Conservation (phyloP, 192 early-diverging fungal genomes). For the Coemansia sp. region DNA sequence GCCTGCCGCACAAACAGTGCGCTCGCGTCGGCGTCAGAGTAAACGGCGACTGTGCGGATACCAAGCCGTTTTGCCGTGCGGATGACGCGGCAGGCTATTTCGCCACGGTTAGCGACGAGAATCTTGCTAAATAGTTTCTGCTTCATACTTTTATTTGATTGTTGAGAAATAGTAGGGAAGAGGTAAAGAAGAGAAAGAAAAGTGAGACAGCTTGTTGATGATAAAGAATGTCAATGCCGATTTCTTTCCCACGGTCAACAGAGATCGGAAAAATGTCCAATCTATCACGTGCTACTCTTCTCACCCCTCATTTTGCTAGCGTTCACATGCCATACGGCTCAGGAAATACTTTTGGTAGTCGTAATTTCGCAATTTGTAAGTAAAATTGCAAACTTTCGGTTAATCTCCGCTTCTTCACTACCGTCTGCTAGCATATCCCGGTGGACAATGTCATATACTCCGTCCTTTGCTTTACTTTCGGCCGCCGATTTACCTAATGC, state of each 20-base stretch:
- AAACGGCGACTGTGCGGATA: conserved; percentile 91
- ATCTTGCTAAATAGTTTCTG: conserved; percentile 76
- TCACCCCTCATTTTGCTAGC: too few species aligned
- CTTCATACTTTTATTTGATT: not conserved
- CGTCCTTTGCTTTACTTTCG: too few species aligned
- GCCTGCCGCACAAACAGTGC: conserved; percentile 84
- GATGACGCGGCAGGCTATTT: conserved; percentile 93
- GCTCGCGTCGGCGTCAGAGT: conserved; percentile 89
- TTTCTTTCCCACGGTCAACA: conserved; percentile 1
- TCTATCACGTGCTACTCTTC: not conserved
- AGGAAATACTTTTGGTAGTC: too few species aligned
- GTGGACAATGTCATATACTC: too few species aligned
- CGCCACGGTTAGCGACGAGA: conserved; percentile 92
- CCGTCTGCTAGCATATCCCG: too few species aligned
- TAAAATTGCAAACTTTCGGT: too few species aligned
- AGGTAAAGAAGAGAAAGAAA: not conserved
- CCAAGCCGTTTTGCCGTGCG: conserved; percentile 89
- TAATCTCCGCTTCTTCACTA: too few species aligned
- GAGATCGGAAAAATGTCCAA: not conserved
- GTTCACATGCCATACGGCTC: too few species aligned
- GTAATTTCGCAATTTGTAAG: not conserved
- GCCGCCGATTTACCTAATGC: too few species aligned
- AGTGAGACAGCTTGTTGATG: not conserved
- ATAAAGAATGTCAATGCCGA: not conserved
- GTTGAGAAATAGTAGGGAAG: not conserved